Conservation (phyloP, 2,329 filamentous ascomycete genomes). For the Byssoonygena ceratinophila region DNA sequence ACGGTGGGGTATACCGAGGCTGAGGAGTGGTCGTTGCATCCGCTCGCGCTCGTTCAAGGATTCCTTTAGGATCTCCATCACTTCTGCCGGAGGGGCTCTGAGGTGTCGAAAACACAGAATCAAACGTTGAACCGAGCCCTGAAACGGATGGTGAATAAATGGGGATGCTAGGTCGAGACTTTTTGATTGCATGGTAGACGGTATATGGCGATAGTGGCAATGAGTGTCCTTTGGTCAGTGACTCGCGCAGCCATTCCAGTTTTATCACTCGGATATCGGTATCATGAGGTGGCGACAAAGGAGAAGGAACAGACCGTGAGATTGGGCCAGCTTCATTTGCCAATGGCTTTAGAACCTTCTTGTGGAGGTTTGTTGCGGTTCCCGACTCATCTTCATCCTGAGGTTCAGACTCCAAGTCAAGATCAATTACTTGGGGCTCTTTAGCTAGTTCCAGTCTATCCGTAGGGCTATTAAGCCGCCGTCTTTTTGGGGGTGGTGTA, state of each 20-base stretch:
- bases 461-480: constrained; percentile 17
- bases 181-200: constrained; percentile 40
- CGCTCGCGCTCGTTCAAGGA: constrained; percentile 46
- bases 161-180: constrained; percentile 9
- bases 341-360: constrained; percentile 13
- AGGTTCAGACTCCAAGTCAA: constrained; percentile 26
- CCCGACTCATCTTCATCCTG: constrained; percentile 20
- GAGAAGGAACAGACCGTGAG: constrained; percentile 1
- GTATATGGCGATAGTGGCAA: constrained; percentile 42
- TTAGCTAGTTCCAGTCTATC: background rate
- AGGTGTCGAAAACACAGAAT: constrained; percentile 4
- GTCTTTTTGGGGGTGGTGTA: constrained; percentile 23
- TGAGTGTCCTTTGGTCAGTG: constrained; percentile 32
- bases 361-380: background rate
- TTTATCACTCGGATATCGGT: constrained; percentile 39
- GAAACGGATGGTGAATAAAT: constrained; percentile 9
- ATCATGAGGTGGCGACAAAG: background rate
- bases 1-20: constrained; percentile 6
- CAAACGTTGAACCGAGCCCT: constrained; percentile 5
- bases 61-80: constrained; percentile 19
- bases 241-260: constrained; percentile 46
- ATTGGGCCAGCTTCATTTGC: background rate
- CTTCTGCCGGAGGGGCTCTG: constrained; percentile 12
- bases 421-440: constrained; percentile 21
- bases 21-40: constrained; percentile 30